Base-by-base conservation (phyloP, 202 grass and related monocot species). In the Saccharum hybrid region DNA sequence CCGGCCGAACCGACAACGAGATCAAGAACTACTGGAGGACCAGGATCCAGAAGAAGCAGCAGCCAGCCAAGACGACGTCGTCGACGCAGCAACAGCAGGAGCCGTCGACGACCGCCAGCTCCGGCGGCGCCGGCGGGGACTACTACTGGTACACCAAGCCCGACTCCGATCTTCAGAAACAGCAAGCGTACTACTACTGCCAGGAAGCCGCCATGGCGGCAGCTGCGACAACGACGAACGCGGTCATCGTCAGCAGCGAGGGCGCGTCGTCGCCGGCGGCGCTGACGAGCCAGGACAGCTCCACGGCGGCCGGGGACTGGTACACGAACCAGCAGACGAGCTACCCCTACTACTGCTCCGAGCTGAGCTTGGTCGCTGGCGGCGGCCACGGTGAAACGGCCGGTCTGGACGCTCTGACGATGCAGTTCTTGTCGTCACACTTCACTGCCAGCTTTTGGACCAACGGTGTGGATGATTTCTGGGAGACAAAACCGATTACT, bases 21-120 rank as follows among this genome's bases (percentile, higher is more conserved):
- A 78, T 91, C 79, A 91, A 91, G 83, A 91, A 91, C 79, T 88
- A 91, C 79, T 88, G 90, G 90, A 80, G 90, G 79, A 91, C 90
- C 68, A 80, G 83, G 86, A 79, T 91, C 82, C 86, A 91, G 63
- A 86, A 36, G 79, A 86, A 51, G 86, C 76, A 79, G 0, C 60
- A 4, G 28, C 15, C 45, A 9, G 28, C 77, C 72, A 75, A 60
- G 54, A 2, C 36, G 9, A 0, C 1, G 40, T 10, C 28, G 7
- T 0, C 1, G 46, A 15, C 46, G 46, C 46, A 16, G 46, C 22
- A 2, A 23, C 41, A 15, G 8, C 21, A 4, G 30, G 46, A 28
- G 61, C 45, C 41, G 13, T 21, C n/a, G 38, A 23, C 59, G 10
- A 10, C 8, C 18, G 37, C 5, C 45, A 52, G 48, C 48, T 51